Evolutionary conservation across 192 early-diverging fungal genomes (phyloP), one percentile per base, ranked within the genome.

Genomic region (Phlyctochytrium bullatum): DNA sequence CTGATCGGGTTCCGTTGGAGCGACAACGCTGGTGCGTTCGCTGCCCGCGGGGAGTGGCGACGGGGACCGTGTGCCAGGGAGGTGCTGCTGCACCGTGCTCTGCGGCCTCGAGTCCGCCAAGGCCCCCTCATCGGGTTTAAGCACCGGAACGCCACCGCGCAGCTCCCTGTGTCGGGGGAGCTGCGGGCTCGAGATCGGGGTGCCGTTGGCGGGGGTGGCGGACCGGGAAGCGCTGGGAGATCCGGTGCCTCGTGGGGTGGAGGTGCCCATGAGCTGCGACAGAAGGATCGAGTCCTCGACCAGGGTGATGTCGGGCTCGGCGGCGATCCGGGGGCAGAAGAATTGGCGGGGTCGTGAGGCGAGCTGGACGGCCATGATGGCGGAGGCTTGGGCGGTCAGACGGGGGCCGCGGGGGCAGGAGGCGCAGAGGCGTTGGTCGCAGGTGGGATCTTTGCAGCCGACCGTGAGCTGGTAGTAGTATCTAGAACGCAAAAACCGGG

Each of bases 301-400:
- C 2, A 61, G 35, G 61, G 35, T 31, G 12, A 68, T 36, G 16
- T 34, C 52, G 17, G 70, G 68, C 4, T 76, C 67, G 20, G 31
- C 24, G 0, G 80, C 77, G 32, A 78, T 67, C 17, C 71, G 36
- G 0, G 80, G 77, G 52, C 80, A 82, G 52, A 77, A 79, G 24
- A 75, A 65, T 3, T 53, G 65, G 0, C 68, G 53, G 1, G 69
- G 62, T 23, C 73, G 65, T 28, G 71, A 74, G 20, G 83, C 80
- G 17, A 85, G 69, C 65, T 85, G 83, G 23, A 85, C 76, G 0
- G 83, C 73, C 73, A 78, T 73, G 61, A 85, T 78, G 1, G 83
- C 78, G 35, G 83, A 69, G 14, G 78, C 78, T 59, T 85, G 78
- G 2, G 77, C 56, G 0, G 65, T 52, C 2, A 85, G 66, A 3